phyloP scores from a whole-genome alignment of 139 green algal species.

The Picochlorum sp. region DNA sequence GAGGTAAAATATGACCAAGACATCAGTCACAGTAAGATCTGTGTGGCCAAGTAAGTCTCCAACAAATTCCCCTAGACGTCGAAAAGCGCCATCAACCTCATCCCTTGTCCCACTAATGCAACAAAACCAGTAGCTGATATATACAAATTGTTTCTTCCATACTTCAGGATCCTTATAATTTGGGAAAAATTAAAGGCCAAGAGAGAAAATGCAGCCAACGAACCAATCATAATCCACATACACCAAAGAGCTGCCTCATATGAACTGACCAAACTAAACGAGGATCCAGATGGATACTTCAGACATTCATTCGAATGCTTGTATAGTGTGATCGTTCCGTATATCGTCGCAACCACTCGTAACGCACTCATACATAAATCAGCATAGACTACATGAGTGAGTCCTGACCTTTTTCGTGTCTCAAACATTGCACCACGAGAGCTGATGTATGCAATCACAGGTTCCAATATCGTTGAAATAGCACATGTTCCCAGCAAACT shows the following conservation, averaged over 20 bases:
- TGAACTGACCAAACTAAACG: neutral
- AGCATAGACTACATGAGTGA: slow-evolving; percentile 29
- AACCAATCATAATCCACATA: slow-evolving; percentile 3
- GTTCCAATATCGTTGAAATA: slow-evolving; percentile 16
- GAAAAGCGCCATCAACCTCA: slow-evolving; percentile 4
- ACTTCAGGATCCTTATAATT: slow-evolving; percentile 17
- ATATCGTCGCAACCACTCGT: slow-evolving; percentile 10
- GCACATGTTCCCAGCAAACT: slow-evolving; percentile 28
- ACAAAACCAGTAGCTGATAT: slow-evolving; percentile 21
- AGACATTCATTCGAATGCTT: neutral
- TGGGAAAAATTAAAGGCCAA: slow-evolving; percentile 36
- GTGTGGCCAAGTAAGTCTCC: slow-evolving; percentile 36
- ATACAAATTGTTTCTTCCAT: slow-evolving; percentile 33
- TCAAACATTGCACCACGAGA: slow-evolving; percentile 42
- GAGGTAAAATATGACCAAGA: slow-evolving; percentile 39
- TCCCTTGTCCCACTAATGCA: slow-evolving; percentile 15
- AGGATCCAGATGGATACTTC: neutral
- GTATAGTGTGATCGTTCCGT: neutral
- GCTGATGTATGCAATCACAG: slow-evolving; percentile 12
- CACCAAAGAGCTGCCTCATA: slow-evolving; percentile 5
- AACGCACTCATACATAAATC: slow-evolving; percentile 4
- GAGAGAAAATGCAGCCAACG: neutral
- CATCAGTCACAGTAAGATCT: slow-evolving; percentile 41
- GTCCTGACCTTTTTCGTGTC: slow-evolving; percentile 11
- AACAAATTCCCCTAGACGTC: slow-evolving; percentile 27